A percentile compares a stretch with the other conserved stretches of the same genome.
phyloP scores from a whole-genome alignment of 2,329 filamentous ascomycete species.

The Arachnomyces sp. region DNA sequence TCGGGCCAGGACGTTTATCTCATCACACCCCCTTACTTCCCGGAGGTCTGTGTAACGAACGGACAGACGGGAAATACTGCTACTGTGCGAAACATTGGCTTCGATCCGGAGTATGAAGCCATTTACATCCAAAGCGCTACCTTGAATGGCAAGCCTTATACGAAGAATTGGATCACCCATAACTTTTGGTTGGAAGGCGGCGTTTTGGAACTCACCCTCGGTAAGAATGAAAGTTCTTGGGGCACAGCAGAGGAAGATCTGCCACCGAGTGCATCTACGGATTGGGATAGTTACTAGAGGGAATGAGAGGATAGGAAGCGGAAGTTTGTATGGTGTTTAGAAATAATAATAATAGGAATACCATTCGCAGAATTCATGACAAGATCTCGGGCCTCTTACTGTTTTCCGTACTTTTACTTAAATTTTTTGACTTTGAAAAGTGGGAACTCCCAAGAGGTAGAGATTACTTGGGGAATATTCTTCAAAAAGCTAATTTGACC shows the following conservation, averaged over 20 bases:
- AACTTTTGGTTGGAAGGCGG: conserved; percentile 60
- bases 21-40: conserved; percentile 63
- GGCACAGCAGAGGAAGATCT: conserved; percentile 53
- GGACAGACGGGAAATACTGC: conserved; percentile 54
- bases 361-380: too few species aligned
- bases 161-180: conserved; percentile 58
- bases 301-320: too few species aligned
- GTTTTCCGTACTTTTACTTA: too few species aligned
- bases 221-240: conserved; percentile 56
- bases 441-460: too few species aligned
- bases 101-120: conserved; percentile 50
- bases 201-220: conserved; percentile 56
- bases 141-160: conserved; percentile 21
- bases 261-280: conserved; percentile 48
- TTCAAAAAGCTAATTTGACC: too few species aligned
- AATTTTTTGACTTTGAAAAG: too few species aligned
- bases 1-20: conserved; percentile 63
- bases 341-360: too few species aligned
- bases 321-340: too few species aligned
- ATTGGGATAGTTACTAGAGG: too few species aligned
- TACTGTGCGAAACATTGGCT: conserved; percentile 53
- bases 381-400: too few species aligned
- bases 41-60: conserved; percentile 51
- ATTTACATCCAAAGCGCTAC: conserved; percentile 26
- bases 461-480: too few species aligned